Base-by-base conservation (phyloP, 2,329 filamentous ascomycete species). In the Raffaelea arxii region DNA sequence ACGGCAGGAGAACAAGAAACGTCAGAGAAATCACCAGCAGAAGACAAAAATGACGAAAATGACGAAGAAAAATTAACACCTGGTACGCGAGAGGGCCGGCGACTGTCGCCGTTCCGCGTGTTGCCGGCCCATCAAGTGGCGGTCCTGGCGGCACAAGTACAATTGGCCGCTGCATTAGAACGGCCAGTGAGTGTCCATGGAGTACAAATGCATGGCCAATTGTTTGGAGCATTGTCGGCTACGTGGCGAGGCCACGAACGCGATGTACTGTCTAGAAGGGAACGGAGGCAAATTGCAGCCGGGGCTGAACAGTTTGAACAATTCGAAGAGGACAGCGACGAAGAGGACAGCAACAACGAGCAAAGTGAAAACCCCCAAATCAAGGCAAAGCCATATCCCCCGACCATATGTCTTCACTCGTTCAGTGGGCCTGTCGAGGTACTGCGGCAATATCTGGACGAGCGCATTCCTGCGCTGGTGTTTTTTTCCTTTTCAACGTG, bases 401-500 rank as follows among this genome's bases (percentile, higher is more conserved):
- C 90, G 1, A 72, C 90, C 9, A 83, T 97, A 59, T 98, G 92
- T 59, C 77, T 98, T 49, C 92, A 98, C 64, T 96, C 90, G 0
- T 98, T 89, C 64, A 94, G 86, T 41, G 91, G 88, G 0, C 76
- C 83, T 6, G 71, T 78, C 11, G 82, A 92, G 47, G 75, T 82
- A 25, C 66, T 96, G 32, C 82, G 77, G 53, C 88, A 89, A 61
- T 97, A 95, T 58, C 66, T 88, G 41, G 74, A 84, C 52, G 77
- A 78, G 1, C 70, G 75, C 1, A 78, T 92, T 9, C 91, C 91
- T 0, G 79, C 81, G 1, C 72, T 79, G 16, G 74, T 97, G 19
- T 98, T 82, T 64, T 90, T 94, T 56, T 95, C 89, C 1, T 94
- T 97, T 59, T 96, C 89, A 2, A 74, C 74, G 0, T 81, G 80